Percentiles rank a stretch among this genome's conserved stretches.
phyloP scores from a whole-genome alignment of 1,284 basidiomycete genomes.

The Puccinia triticina region DNA sequence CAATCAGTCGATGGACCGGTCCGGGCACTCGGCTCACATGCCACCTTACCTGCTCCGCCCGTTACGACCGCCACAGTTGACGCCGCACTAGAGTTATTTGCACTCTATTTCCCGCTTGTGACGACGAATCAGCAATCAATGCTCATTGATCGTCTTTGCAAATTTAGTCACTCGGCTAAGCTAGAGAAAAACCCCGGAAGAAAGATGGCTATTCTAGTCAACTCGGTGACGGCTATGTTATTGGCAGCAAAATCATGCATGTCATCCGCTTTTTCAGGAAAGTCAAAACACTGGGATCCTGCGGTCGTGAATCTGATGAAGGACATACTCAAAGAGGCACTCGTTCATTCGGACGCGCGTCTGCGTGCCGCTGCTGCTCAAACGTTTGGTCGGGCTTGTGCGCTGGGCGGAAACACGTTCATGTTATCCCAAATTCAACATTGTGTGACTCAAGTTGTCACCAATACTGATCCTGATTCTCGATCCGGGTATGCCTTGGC shows the following conservation, averaged over 20 bases:
- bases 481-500: slow-evolving; percentile 92
- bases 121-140: slow-evolving; percentile 71
- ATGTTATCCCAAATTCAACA: slow-evolving; percentile 85
- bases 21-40: slow-evolving; percentile 14
- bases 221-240: slow-evolving; percentile 77
- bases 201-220: slow-evolving; percentile 82
- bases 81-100: slow-evolving; percentile 82
- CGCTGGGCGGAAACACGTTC: slow-evolving; percentile 80
- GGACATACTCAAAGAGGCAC: slow-evolving; percentile 65
- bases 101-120: slow-evolving; percentile 74
- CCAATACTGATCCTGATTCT: slow-evolving; percentile 87
- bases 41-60: slow-evolving; percentile 69
- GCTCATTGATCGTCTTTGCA: slow-evolving; percentile 68
- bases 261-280: slow-evolving; percentile 29
- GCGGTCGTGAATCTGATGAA: slow-evolving; percentile 46
- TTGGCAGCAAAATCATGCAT: slow-evolving; percentile 67
- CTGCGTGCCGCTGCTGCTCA: slow-evolving; percentile 83
- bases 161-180: slow-evolving; percentile 71
- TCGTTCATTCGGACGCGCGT: slow-evolving; percentile 78
- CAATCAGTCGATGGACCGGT: slow-evolving; percentile 41
- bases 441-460: slow-evolving; percentile 93
- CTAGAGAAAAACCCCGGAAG: slow-evolving; percentile 85
- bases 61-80: slow-evolving; percentile 83
- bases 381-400: slow-evolving; percentile 82
- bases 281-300: slow-evolving; percentile 33